These are phyloP conservation scores for Camillea tinctor DNA, from an alignment of 2,329 filamentous ascomycete species.

Conservation along the genomic window DNA sequence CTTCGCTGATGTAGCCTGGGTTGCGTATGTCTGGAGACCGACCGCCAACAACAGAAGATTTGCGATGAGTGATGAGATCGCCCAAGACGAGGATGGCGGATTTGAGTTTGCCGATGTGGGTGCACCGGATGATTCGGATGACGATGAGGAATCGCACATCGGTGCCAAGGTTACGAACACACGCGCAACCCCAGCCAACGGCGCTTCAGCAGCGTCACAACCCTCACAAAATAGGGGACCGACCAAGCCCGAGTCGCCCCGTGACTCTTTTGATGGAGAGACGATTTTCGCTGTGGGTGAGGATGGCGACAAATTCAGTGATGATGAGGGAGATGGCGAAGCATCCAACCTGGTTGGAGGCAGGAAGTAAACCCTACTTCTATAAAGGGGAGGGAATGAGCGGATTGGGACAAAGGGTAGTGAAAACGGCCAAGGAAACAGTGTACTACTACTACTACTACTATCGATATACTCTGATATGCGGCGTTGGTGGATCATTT, in stretches of 20 bases:
- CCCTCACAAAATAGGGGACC: conserved; percentile 22
- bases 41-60: conserved; percentile 96
- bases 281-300: conserved; percentile 95
- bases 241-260: conserved; percentile 50
- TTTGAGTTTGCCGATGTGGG: conserved; percentile 95
- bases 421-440: conserved; percentile 1
- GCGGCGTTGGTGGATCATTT: background rate
- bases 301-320: conserved; percentile 77
- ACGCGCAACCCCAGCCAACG: conserved; percentile 18
- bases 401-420: conserved; percentile 10
- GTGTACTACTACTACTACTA: background rate
- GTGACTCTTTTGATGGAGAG: conserved; percentile 70
- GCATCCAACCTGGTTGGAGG: conserved; percentile 55
- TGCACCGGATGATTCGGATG: conserved; percentile 63
- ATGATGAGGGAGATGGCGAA: conserved; percentile 61
- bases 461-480: background rate
- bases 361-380: conserved; percentile 36
- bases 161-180: conserved; percentile 38
- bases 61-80: conserved; percentile 98
- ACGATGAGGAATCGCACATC: conserved; percentile 56
- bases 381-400: conserved; percentile 2
- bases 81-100: conserved; percentile 91
- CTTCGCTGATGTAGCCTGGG: conserved; percentile 85
- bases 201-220: conserved; percentile 19
- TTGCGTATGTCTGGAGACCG: conserved; percentile 94